Base-by-base conservation (phyloP, 2,329 filamentous ascomycete genomes). In the Magnaporthiopsis poae region DNA sequence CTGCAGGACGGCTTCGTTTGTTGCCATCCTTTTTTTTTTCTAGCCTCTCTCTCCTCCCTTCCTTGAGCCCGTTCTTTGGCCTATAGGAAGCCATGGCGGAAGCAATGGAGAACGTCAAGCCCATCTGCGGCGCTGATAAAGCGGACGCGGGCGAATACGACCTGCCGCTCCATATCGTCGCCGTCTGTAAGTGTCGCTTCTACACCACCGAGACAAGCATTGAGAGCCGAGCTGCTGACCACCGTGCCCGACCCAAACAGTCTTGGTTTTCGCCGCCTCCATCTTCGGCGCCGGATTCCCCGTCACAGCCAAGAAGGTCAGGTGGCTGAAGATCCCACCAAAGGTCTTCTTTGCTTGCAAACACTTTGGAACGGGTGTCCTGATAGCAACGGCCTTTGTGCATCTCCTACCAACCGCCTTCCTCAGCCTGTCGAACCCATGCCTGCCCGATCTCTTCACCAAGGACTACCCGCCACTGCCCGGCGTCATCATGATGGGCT, bases 381-480 rank as follows among this genome's bases (percentile, higher is more conserved):
- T 91, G 56, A 84, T 91, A 67, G 88, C 88, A 33, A 91, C 88
- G 1, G 88, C 88, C 2, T 91, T 91, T 70, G 88, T 90, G 27
- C 88, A 91, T 80, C 79, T 87, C 70, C 80, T 88, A 8, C 86
- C 86, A 0, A 86, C 84, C 3, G 85, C 86, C 21, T 88, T 87
- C 71, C 77, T 75, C 63, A 84, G 77, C 68, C 76, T 84, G 36
- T 78, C 75, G 46, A 76, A 84, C 69, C 82, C 81, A 18, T 84
- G 86, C 71, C 81, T 88, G 8, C 86, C 86, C 7, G 80, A 84
- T 67, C 76, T 88, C 7, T 87, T 87, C 73, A 85, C 80, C 36
- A 79, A 83, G 0, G 73, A 86, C 64, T 88, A 88, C 72, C 84
- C 85, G 7, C 82, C 86, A 33, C 79, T 88, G 71, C 84, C 86